Evolutionary conservation across 2,329 filamentous ascomycete species (phyloP).

Genomic region (Aspergillus brunneoviolaceus): DNA sequence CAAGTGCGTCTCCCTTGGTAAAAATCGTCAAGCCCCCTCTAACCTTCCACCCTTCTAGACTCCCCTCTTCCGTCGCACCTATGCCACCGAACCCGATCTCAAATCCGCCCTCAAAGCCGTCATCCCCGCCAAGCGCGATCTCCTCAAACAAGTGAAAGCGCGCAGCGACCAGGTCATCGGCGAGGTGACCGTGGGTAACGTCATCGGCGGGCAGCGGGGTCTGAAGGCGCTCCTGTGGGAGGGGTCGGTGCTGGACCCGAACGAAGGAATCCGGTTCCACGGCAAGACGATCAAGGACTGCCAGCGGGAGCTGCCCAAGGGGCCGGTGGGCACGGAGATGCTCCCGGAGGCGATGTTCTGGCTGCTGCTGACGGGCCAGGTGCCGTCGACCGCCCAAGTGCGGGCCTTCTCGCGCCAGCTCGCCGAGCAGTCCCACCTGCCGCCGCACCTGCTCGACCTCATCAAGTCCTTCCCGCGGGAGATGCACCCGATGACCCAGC

Average conservation of each 20-base stretch:
- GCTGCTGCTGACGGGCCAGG: conserved; percentile 89
- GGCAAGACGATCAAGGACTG: conserved; percentile 98
- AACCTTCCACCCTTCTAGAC: not conserved
- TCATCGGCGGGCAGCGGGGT: conserved; percentile 93
- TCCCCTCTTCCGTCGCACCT: conserved; percentile 26
- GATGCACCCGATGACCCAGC: conserved; percentile 97
- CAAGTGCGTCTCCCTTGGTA: conserved; percentile 29
- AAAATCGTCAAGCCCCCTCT: not conserved
- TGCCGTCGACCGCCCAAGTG: conserved; percentile 79
- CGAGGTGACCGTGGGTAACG: conserved; percentile 90
- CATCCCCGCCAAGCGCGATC: conserved; percentile 90
- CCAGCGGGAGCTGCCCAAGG: conserved; percentile 90
- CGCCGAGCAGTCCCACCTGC: conserved; percentile 80
- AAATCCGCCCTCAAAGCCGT: conserved; percentile 80
- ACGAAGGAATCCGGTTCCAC: conserved; percentile 98
- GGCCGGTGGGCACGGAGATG: conserved; percentile 88
- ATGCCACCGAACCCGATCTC: conserved; percentile 77
- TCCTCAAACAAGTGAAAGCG: conserved; percentile 90
- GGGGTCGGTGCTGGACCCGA: conserved; percentile 90
- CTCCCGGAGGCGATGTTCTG: conserved; percentile 99
- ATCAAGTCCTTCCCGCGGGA: conserved; percentile 85
- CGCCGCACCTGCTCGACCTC: conserved; percentile 80
- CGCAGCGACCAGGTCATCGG: conserved; percentile 80
- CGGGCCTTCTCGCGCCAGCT: conserved; percentile 81
- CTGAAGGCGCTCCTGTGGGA: conserved; percentile 99